Base-by-base conservation (phyloP, 2,329 filamentous ascomycete species). In the Paramyrothecium sp. region DNA sequence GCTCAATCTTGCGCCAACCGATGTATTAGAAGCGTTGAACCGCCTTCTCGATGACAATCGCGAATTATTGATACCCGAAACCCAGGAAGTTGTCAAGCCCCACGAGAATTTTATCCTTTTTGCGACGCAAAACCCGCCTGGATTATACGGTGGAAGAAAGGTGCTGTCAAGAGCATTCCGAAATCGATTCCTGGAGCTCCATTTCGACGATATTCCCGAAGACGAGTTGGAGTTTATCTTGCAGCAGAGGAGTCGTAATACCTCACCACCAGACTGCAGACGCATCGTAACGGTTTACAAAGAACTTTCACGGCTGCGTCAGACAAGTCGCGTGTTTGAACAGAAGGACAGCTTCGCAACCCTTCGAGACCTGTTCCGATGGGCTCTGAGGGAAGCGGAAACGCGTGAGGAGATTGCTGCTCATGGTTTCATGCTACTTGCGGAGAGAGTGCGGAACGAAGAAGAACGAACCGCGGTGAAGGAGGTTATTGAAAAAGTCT, bases 291-390 rank as follows among this genome's bases (percentile, higher is more conserved):
- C 88, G 10, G 94, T 98, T 0, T 99, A 99, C 73, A 91, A 92
- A 67, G 92, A 97, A 69, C 84, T 99, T 7, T 96, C 95, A 0
- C 82, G 92, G 5, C 80, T 98, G 46, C 88, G 96, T 22, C 96
- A 99, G 74, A 92, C 93, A 21, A 94, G 88, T 68, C 83, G 96
- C 49, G 78, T 99, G 5, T 99, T 99, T 69, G 96, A 99, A 75
- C 92, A 97, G 68, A 97, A 97, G 73, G 95, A 94, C 69, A 94
- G 94, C 70, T 99, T 99, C 72, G 95, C 96, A 2, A 99, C 95
- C 2, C 79, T 99, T 50, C 85, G 95, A 82, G 95, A 99, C 72
- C 79, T 99, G 41, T 99, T 99, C 69, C 84, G 95, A 63, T 99
- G 95, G 95, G 94, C 95, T 3, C 77, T 96, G 56, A 85, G 95